Evolutionary conservation across 1,284 basidiomycete genomes (phyloP).

Genomic region (Rhodotorula sp.): DNA sequence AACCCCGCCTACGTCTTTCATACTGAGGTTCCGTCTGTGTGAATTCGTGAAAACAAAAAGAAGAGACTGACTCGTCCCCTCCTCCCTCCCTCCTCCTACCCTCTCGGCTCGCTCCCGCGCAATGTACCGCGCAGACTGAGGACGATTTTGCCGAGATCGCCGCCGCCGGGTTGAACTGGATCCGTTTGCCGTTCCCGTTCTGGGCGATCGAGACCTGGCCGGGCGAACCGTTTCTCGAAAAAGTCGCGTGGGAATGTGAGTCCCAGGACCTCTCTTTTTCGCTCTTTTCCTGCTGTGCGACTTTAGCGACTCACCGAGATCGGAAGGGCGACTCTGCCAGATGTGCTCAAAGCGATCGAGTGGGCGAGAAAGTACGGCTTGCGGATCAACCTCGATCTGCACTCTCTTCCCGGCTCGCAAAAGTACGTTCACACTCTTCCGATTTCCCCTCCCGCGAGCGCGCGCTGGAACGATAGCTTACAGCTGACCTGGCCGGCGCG

Average conservation of each 20-base stretch:
- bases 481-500: no score
- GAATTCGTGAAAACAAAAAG: no score
- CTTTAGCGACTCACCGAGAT: no score
- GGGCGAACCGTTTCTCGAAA: slow-evolving; percentile 28
- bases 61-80: neutral
- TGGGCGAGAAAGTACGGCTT: slow-evolving; percentile 89
- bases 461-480: no score
- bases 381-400: slow-evolving; percentile 77
- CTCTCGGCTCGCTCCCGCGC: neutral
- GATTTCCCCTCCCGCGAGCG: neutral
- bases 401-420: slow-evolving; percentile 71
- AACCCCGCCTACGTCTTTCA: no score
- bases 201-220: slow-evolving; percentile 76
- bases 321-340: slow-evolving; percentile 48
- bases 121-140: slow-evolving; percentile 58
- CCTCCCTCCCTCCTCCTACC: no score
- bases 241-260: slow-evolving; percentile 29
- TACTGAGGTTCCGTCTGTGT: no score
- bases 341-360: slow-evolving; percentile 46
- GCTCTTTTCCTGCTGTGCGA: neutral
- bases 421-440: slow-evolving; percentile 23
- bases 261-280: neutral
- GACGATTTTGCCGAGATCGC: slow-evolving; percentile 84
- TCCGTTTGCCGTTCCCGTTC: slow-evolving; percentile 76
- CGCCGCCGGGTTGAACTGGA: slow-evolving; percentile 69